Conservation (phyloP, 768 basidiomycete genomes). For the Hydnomerulius pinastri region DNA sequence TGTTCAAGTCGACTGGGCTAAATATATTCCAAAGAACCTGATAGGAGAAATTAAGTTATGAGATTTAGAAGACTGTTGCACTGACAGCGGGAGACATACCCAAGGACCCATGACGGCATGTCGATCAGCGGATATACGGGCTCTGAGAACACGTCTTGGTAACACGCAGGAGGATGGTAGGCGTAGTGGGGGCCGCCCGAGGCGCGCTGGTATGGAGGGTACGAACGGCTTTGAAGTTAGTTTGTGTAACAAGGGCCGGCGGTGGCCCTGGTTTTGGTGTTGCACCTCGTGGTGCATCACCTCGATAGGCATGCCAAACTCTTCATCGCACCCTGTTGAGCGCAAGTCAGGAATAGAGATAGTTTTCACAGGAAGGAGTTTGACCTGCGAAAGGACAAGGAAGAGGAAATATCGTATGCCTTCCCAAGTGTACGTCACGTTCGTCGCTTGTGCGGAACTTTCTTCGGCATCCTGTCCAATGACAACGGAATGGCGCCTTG, state of each 20-base stretch:
- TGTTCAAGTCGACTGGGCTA: constrained; percentile 36
- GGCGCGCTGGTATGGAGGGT: constrained; percentile 32
- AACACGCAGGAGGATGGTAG: constrained; percentile 56
- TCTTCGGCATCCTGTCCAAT: constrained; percentile 59
- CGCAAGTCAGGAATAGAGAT: constrained; percentile 6
- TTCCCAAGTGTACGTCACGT: constrained; percentile 51
- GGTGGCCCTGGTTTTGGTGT: constrained; percentile 27
- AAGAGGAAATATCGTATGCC: constrained; percentile 41
- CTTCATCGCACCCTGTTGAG: constrained; percentile 52
- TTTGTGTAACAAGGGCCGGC: constrained; percentile 21
- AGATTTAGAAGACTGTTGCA: constrained; percentile 1
- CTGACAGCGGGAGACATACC: constrained; percentile 40
- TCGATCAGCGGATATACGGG: constrained; percentile 49
- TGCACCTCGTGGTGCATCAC: constrained; percentile 51
- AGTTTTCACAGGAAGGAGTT: background rate
- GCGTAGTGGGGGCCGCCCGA: constrained; percentile 40
- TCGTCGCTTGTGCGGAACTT: constrained; percentile 38
- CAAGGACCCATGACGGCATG: constrained; percentile 54
- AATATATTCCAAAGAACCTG: constrained; percentile 51
- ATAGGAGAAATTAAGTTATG: constrained; percentile 1
- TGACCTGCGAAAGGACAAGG: constrained; percentile 46
- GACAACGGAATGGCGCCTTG: constrained; percentile 47
- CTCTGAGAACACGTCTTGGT: constrained; percentile 43
- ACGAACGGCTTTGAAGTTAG: constrained; percentile 35
- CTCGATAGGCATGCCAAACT: constrained; percentile 47